Base-by-base conservation (phyloP, 2,329 filamentous ascomycete species). In the Aspergillaceae sp. region DNA sequence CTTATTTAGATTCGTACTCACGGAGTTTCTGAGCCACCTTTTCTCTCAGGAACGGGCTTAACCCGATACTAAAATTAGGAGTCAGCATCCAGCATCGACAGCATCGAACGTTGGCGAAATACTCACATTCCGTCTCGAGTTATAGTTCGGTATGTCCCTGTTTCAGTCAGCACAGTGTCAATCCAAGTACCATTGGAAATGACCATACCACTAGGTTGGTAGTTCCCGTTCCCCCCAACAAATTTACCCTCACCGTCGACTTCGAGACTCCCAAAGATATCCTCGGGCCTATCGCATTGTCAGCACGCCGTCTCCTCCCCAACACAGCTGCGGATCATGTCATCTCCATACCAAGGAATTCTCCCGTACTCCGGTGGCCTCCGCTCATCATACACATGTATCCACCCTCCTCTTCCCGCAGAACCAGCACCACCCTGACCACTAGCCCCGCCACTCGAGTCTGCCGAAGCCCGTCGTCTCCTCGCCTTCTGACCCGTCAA, bases 221-320 rank as follows among this genome's bases (percentile, higher is more conserved):
- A 83, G 43, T 74, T 74, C 7, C 79, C 79, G 53, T 71, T 67
- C 0, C 67, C 72, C 40, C 74, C 76, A 11, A 77, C 73, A 60
- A 83, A 80, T n/a, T 68, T 63, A 1, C 80, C 80, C 11, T 71
- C 52, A 0, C 69, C 71, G 62, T 82, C 78, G 4, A 83, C 75
- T 61, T 83, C 79, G 27, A 83, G 58, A 53, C 78, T 82, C 9
- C 80, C 80, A 57, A 83, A 78, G 42, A 83, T 83, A 63, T 83
- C 80, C 58, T 83, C 80, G 0, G 80, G 79, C 60, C 71, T 72
- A 34, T 29, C 26, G 26, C 9, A 3, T 19, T 43, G 42, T 63
- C 44, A 57, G 51, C 33, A 29, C 30, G 5, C 30, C 5, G 19
- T 11, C n/a, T 6, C 32, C 4, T 28, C 2, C 9, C 10, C 8